A percentile compares a stretch with the other conserved stretches of the same genome.
Evolutionary conservation across 768 basidiomycete species (phyloP).

Genomic region (Mycena metata): DNA sequence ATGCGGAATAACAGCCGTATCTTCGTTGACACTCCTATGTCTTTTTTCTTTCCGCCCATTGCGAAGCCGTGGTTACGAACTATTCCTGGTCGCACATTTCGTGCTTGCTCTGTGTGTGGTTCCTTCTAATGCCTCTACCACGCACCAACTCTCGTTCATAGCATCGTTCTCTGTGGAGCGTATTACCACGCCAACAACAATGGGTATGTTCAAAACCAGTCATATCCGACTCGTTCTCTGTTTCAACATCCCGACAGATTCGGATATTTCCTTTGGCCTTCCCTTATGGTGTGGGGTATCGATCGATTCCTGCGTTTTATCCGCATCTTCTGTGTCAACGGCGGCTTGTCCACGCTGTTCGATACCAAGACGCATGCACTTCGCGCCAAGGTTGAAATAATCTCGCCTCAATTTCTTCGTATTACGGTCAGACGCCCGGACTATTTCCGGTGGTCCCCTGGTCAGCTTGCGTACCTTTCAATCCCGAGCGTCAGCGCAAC

Average conservation of each 20-base stretch:
- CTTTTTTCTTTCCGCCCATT: slow-evolving; percentile 65
- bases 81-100: slow-evolving; percentile 66
- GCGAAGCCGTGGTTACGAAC: slow-evolving; percentile 61
- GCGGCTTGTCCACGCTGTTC: slow-evolving; percentile 22
- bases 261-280: slow-evolving; percentile 59
- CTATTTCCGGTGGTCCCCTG: slow-evolving; percentile 60
- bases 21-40: slow-evolving; percentile 57
- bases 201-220: slow-evolving; percentile 3
- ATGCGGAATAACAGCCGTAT: slow-evolving; percentile 53
- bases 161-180: slow-evolving; percentile 19
- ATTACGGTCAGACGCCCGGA: slow-evolving; percentile 55
- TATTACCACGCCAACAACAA: slow-evolving; percentile 28
- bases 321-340: slow-evolving; percentile 49
- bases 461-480: slow-evolving; percentile 63
- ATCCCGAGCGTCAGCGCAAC: slow-evolving; percentile 59
- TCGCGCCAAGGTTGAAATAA: slow-evolving; percentile 27
- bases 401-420: slow-evolving; percentile 49
- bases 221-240: not conserved
- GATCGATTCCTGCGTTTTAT: slow-evolving; percentile 57
- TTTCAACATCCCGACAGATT: slow-evolving; percentile 18
- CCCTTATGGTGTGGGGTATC: slow-evolving; percentile 60
- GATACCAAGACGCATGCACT: slow-evolving; percentile 14
- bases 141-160: not conserved
- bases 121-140: not conserved
- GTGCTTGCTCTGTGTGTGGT: slow-evolving; percentile 52